Evolutionary conservation across 1,139 yeast species (phyloP).

Genomic region (Casaregolazyma lundiana): DNA sequence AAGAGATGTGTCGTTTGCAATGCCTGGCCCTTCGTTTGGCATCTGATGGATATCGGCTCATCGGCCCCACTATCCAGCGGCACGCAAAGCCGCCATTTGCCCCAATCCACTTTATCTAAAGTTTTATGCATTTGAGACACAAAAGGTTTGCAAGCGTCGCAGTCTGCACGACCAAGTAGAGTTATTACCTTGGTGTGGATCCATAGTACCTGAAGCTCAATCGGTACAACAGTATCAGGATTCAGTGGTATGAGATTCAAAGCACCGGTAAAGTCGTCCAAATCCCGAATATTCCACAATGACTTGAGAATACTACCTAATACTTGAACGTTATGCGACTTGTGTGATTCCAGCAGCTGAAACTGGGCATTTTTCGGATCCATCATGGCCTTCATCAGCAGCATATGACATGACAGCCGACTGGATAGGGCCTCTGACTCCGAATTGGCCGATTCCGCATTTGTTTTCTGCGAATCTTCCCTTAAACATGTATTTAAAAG

Average conservation of each 20-base stretch:
- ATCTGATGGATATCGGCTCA: background rate
- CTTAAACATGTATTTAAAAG: conserved; percentile 2
- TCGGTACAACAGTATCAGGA: background rate
- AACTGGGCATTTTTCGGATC: conserved; percentile 8
- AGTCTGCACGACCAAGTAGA: conserved; percentile 3
- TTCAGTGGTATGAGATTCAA: background rate
- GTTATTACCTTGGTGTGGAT: background rate
- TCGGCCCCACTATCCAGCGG: background rate
- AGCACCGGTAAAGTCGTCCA: conserved; percentile 2
- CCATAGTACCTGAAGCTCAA: conserved; percentile 7
- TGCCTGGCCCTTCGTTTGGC: conserved; percentile 3
- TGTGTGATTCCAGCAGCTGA: background rate
- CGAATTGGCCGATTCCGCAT: background rate
- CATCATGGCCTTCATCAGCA: conserved; percentile 1
- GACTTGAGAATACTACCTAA: background rate
- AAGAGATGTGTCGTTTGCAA: conserved; percentile 6
- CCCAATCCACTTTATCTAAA: conserved; percentile 8
- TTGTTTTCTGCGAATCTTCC: background rate
- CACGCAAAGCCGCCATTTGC: conserved; percentile 5
- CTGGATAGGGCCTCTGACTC: background rate
- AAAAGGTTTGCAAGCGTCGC: background rate
- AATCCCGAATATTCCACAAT: conserved; percentile 6
- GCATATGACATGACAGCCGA: background rate
- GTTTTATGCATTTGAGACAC: conserved; percentile 4
- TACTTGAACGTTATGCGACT: background rate